Conservation (phyloP, 2,329 filamentous ascomycete genomes). For the Ascochyta rabiei region DNA sequence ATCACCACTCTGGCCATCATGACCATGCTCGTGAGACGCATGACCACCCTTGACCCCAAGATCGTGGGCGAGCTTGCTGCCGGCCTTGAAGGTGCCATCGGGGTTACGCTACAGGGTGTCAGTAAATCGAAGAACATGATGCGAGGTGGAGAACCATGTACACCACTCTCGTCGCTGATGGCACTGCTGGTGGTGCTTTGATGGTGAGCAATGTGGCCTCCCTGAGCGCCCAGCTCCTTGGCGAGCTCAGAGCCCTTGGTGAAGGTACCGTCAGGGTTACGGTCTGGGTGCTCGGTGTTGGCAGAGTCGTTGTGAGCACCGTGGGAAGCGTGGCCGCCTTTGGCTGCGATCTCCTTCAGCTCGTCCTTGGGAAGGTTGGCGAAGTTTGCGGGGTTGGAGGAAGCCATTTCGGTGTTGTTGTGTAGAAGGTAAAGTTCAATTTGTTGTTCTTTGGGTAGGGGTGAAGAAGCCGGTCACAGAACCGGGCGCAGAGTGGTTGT, state of each 20-base stretch:
- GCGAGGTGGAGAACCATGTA: slow-evolving; percentile 15
- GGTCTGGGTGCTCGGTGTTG: slow-evolving; percentile 28
- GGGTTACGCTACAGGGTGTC: slow-evolving; percentile 45
- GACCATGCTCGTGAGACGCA: slow-evolving; percentile 24
- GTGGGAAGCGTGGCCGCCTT: slow-evolving; percentile 55
- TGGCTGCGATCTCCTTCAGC: slow-evolving; percentile 56
- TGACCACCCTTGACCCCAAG: slow-evolving; percentile 43
- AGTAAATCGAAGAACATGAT: not conserved
- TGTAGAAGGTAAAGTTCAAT: not conserved
- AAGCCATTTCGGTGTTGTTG: slow-evolving; percentile 38
- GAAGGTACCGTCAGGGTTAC: slow-evolving; percentile 50
- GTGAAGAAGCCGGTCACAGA: not conserved
- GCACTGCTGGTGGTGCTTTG: slow-evolving; percentile 12
- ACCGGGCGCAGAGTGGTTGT: not conserved
- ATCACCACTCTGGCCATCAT: not conserved
- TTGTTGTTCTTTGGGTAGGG: not conserved
- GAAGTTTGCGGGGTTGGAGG: slow-evolving; percentile 58
- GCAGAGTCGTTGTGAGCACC: slow-evolving; percentile 19
- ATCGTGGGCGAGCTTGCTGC: slow-evolving; percentile 44
- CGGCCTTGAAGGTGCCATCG: slow-evolving; percentile 47
- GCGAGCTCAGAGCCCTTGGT: slow-evolving; percentile 46
- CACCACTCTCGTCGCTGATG: slow-evolving; percentile 27
- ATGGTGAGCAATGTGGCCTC: slow-evolving; percentile 43
- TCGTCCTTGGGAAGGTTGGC: slow-evolving; percentile 59
- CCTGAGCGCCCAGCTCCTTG: slow-evolving; percentile 46